Evolutionary conservation across 2,329 filamentous ascomycete species (phyloP).

Genomic region (Sphaerulina populicola): DNA sequence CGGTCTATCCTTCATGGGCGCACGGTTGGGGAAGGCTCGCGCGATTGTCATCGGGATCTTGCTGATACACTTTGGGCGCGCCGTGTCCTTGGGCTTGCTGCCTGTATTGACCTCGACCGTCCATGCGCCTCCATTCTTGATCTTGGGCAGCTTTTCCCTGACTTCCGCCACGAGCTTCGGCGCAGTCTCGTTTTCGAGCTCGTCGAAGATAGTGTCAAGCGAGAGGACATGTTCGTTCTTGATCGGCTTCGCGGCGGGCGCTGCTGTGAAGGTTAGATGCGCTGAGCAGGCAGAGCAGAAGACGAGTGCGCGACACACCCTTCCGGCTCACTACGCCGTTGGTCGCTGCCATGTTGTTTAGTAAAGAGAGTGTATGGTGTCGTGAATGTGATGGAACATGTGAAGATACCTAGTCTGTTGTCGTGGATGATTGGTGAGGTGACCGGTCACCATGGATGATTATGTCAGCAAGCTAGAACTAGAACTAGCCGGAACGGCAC

Average conservation of each 20-base stretch:
- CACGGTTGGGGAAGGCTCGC: constrained; percentile 71
- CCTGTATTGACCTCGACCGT: constrained; percentile 25
- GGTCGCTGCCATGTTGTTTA: constrained; percentile 24
- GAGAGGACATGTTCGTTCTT: constrained; percentile 21
- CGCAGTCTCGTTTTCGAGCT: constrained; percentile 20
- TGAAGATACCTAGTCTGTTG: no score
- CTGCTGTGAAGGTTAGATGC: constrained; percentile 21
- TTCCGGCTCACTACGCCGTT: constrained; percentile 29
- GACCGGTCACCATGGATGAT: no score
- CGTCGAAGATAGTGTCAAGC: constrained; percentile 29
- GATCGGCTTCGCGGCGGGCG: constrained; percentile 16
- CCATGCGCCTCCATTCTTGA: constrained; percentile 31
- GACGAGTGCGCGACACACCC: constrained; percentile 19
- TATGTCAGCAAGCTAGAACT: no score
- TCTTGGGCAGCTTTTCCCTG: constrained; percentile 26
- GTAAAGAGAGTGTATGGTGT: neutral
- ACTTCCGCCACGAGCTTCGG: constrained; percentile 24
- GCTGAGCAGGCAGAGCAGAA: neutral
- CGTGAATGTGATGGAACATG: no score
- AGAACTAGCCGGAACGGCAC: no score
- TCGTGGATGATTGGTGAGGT: no score
- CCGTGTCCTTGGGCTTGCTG: constrained; percentile 18
- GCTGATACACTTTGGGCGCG: constrained; percentile 33
- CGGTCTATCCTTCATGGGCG: constrained; percentile 68
- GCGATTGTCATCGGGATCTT: constrained; percentile 67